Conservation (phyloP, 78 protist species). For the Pelomyxa schiedti region DNA sequence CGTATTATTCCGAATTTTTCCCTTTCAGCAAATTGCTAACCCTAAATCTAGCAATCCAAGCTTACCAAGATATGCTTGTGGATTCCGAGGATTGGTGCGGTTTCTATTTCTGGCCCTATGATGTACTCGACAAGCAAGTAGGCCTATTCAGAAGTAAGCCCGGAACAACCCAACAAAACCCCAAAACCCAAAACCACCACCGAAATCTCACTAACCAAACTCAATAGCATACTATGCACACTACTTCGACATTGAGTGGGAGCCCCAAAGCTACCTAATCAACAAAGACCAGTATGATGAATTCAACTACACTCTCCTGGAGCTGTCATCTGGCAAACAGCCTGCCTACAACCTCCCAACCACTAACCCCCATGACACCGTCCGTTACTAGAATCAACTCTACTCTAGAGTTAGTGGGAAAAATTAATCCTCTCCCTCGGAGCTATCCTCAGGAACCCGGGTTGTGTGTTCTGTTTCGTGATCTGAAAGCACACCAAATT, state of each 20-base stretch:
- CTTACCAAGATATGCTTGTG: not conserved
- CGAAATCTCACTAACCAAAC: too few relatives aligned
- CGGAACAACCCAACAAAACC: too few relatives aligned
- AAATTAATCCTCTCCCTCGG: too few relatives aligned
- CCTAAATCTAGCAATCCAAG: not conserved
- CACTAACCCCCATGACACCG: too few relatives aligned
- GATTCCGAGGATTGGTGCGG: not conserved
- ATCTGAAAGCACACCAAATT: too few relatives aligned
- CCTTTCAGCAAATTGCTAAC: not conserved
- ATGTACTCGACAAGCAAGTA: not conserved
- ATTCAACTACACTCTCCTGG: not conserved
- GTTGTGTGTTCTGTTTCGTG: too few relatives aligned
- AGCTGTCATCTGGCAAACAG: not conserved
- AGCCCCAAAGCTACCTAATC: not conserved
- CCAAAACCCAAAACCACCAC: not conserved
- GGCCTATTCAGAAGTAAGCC: too few relatives aligned
- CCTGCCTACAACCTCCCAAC: too few relatives aligned
- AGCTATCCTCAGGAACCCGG: too few relatives aligned
- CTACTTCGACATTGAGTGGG: not conserved
- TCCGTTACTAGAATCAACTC: too few relatives aligned
- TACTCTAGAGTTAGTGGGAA: too few relatives aligned
- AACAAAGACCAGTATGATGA: not conserved
- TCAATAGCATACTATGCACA: too few relatives aligned
- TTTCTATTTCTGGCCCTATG: not conserved
- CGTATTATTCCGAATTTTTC: not conserved